These are phyloP conservation scores for Psilocybe azurescens DNA, from an alignment of 768 basidiomycete species.

Conservation along the genomic window DNA sequence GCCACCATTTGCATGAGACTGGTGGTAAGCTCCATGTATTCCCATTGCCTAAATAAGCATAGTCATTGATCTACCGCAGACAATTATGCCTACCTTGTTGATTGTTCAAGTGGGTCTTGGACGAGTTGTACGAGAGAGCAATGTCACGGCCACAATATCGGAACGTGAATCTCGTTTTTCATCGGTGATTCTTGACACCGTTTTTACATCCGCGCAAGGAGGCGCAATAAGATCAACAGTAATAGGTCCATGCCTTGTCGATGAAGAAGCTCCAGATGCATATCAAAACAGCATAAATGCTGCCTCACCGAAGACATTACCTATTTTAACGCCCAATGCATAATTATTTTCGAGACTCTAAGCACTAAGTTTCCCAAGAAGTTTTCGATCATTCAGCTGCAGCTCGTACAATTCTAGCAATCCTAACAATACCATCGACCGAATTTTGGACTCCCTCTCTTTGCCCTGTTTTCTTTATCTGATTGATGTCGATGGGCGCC, in stretches of 20 bases:
- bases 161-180: conserved; percentile 5
- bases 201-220: not conserved
- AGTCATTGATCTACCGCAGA: conserved; percentile 9
- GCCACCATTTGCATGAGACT: conserved; percentile 24
- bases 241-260: not conserved
- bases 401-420: no score
- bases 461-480: no score
- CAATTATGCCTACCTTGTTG: conserved; percentile 31
- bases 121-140: conserved; percentile 3
- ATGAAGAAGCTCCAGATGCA: not conserved
- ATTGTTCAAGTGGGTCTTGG: conserved; percentile 31
- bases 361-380: no score
- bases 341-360: no score
- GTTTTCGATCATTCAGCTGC: no score
- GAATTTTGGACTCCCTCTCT: no score
- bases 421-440: no score
- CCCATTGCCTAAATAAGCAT: no score
- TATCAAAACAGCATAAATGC: not conserved
- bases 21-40: conserved; percentile 25
- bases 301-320: no score
- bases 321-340: no score
- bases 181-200: conserved; percentile 20
- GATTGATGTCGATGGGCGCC: no score
- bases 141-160: not conserved
- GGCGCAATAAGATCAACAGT: not conserved